These are phyloP conservation scores for Nemophila menziesii DNA, from an alignment of 257 asterid species.

Conservation along the genomic window DNA sequence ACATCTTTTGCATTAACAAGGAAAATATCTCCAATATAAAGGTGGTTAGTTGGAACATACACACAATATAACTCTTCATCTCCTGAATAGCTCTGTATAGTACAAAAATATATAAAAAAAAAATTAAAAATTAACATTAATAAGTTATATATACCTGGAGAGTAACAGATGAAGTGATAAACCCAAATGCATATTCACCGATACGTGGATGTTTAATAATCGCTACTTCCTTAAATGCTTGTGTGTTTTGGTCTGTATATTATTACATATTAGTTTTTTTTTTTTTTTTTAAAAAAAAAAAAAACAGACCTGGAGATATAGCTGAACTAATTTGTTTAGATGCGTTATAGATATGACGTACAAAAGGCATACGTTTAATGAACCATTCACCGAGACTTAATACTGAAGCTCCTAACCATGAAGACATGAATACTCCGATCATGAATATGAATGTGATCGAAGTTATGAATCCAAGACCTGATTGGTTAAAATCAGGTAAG, in stretches of 20 bases:
- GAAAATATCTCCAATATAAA: constrained; percentile 43
- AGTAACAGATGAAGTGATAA: constrained; percentile 37
- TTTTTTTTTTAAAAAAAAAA: no score
- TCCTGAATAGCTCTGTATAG: constrained; percentile 29
- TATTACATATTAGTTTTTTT: neutral
- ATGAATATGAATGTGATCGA: constrained; percentile 33
- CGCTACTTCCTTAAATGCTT: constrained; percentile 49
- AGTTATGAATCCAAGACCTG: constrained; percentile 37
- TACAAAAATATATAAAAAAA: neutral
- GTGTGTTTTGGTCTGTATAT: constrained; percentile 37
- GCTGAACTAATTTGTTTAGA: constrained; percentile 40
- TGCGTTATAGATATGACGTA: constrained; percentile 34
- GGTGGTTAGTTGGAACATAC: constrained; percentile 45
- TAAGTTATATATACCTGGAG: constrained; percentile 24
- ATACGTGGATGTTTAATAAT: constrained; percentile 49
- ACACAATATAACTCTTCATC: constrained; percentile 45
- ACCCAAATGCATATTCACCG: constrained; percentile 52
- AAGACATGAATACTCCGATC: constrained; percentile 39
- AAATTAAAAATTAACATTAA: neutral
- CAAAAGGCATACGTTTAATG: constrained; percentile 38
- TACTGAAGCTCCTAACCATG: constrained; percentile 40
- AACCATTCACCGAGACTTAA: constrained; percentile 34
- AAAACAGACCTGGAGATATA: constrained; percentile 35
- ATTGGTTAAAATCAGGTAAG: constrained; percentile 1
- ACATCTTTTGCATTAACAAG: constrained; percentile 37